Percentiles rank a stretch among this genome's conserved stretches.
phyloP scores from a whole-genome alignment of 2,329 filamentous ascomycete genomes.

The Arthrobotrys entomopaga region DNA sequence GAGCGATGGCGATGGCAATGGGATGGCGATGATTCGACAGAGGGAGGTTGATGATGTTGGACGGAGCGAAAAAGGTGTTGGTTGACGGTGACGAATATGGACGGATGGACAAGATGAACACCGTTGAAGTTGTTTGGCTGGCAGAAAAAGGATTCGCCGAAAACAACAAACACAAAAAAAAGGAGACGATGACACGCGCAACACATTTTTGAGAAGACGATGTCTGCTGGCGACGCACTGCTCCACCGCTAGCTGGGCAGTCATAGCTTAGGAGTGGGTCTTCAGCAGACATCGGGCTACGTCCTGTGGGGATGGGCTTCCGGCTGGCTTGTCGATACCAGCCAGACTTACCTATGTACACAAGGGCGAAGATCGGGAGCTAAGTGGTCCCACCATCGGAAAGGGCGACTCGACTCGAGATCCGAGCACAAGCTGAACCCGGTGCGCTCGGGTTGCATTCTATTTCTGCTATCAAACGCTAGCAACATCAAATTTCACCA shows the following conservation, averaged over 20 bases:
- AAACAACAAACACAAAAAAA: constrained; percentile 45
- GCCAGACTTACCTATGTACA: neutral
- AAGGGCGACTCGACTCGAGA: constrained; percentile 45
- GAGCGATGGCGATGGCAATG: neutral
- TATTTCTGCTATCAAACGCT: too few species aligned
- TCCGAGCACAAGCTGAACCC: constrained; percentile 36
- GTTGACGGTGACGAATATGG: constrained; percentile 5
- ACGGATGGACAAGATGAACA: constrained; percentile 7
- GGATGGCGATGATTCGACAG: neutral
- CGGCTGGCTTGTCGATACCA: neutral
- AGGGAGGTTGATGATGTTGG: neutral
- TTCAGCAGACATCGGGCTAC: constrained; percentile 10
- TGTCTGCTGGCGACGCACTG: constrained; percentile 56
- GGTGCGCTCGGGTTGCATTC: neutral
- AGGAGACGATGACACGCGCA: constrained; percentile 63
- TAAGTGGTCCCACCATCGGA: constrained; percentile 7
- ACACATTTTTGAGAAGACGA: constrained; percentile 64
- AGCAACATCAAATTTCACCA: too few species aligned
- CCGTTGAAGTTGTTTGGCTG: constrained; percentile 9
- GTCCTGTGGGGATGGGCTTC: neutral
- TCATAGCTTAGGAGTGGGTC: too few species aligned
- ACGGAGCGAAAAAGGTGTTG: neutral
- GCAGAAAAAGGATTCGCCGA: constrained; percentile 63
- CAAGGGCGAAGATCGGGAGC: neutral
- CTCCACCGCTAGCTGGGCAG: too few species aligned